These are phyloP conservation scores for Colletotrichum higginsianum DNA, from an alignment of 2,329 filamentous ascomycete genomes.

Conservation along the genomic window DNA sequence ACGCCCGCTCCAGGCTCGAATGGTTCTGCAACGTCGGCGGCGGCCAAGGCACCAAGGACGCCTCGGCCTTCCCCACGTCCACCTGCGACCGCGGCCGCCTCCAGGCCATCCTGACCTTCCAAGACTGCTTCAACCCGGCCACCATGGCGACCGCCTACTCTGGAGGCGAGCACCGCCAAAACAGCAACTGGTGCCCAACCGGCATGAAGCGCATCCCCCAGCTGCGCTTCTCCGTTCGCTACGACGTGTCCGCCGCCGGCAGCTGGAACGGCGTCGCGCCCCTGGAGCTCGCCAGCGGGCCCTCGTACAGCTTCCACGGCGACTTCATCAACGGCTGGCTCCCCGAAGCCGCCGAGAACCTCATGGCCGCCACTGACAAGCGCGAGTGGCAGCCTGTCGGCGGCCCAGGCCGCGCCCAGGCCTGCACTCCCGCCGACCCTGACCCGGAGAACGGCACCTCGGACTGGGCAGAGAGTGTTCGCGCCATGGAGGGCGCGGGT, in stretches of 20 bases:
- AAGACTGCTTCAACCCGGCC: slow-evolving; percentile 45
- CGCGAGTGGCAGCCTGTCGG: too few species aligned
- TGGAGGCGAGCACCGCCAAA: slow-evolving; percentile 47
- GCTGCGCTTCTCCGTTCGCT: slow-evolving; percentile 63
- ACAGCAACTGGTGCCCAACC: slow-evolving; percentile 51
- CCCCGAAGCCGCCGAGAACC: slow-evolving; percentile 55
- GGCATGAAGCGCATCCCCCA: slow-evolving; percentile 63
- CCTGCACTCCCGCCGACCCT: too few species aligned
- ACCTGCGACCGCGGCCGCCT: slow-evolving; percentile 68
- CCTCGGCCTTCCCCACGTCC: slow-evolving; percentile 80
- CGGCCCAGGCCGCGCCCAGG: too few species aligned
- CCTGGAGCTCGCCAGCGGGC: slow-evolving; percentile 58
- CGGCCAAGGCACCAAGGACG: slow-evolving; percentile 53
- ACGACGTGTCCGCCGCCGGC: slow-evolving; percentile 59
- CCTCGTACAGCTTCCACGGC: slow-evolving; percentile 59
- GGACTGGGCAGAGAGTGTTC: too few species aligned
- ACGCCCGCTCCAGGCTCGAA: slow-evolving; percentile 43
- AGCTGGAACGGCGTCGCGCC: slow-evolving; percentile 62
- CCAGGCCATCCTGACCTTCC: slow-evolving; percentile 65
- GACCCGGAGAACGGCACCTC: too few species aligned
- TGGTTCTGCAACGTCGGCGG: slow-evolving; percentile 52
- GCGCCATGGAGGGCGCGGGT: too few species aligned
- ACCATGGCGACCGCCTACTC: slow-evolving; percentile 48
- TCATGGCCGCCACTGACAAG: slow-evolving; percentile 52
- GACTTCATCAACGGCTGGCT: slow-evolving; percentile 66